Conservation (phyloP, 306 rosid species). For the Vigna mungo region DNA sequence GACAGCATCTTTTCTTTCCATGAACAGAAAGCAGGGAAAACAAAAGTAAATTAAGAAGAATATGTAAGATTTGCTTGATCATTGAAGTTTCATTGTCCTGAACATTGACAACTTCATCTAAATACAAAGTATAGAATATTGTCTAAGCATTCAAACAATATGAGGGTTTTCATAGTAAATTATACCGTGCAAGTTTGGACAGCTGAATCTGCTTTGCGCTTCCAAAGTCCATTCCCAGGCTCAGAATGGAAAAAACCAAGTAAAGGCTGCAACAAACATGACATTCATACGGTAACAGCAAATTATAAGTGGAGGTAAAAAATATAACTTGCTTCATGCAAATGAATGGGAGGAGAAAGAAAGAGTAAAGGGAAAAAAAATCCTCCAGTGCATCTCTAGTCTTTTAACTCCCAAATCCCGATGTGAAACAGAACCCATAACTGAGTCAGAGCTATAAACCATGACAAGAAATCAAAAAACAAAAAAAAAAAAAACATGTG, state of each 20-base stretch:
- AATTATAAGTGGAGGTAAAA: constrained; percentile 10
- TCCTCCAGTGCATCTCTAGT: background rate
- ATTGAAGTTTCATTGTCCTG: constrained; percentile 12
- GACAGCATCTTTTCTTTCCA: constrained; percentile 22
- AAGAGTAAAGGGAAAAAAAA: background rate
- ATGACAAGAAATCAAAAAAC: background rate
- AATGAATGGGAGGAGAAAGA: constrained; percentile 7
- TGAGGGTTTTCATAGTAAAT: constrained; percentile 31
- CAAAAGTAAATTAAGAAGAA: constrained; percentile 29
- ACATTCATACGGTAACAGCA: constrained; percentile 32
- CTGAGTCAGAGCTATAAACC: constrained; percentile 22
- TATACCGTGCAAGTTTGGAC: constrained; percentile 74
- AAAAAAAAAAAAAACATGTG: background rate
- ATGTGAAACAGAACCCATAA: background rate
- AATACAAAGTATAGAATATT: constrained; percentile 24
- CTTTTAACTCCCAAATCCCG: constrained; percentile 8
- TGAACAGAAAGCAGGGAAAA: constrained; percentile 26
- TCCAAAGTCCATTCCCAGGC: constrained; percentile 93
- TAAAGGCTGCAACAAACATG: constrained; percentile 74
- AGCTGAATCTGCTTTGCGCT: constrained; percentile 93
- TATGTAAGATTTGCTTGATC: constrained; percentile 23
- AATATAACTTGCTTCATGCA: constrained; percentile 32
- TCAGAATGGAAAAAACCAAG: constrained; percentile 74
- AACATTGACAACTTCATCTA: constrained; percentile 12
- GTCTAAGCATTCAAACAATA: constrained; percentile 23